Evolutionary conservation across 2,329 filamentous ascomycete genomes (phyloP), one percentile per base, ranked within the genome.

Genomic region (Aspergillus intermedius): DNA sequence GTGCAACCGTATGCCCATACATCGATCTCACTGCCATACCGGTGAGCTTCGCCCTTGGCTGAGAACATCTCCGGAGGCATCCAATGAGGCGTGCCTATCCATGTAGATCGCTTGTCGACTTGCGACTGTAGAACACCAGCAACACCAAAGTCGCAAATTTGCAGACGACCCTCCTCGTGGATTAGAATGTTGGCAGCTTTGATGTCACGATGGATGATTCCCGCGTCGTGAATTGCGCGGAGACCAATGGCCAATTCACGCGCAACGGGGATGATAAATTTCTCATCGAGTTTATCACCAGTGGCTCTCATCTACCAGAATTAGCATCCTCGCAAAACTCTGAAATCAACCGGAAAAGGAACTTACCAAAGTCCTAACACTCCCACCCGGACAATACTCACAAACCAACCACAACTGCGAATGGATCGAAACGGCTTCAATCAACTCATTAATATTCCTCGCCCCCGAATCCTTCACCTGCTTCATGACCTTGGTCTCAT

Each of bases 101-200:
- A 82, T 4, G 82, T 85, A 8, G 77, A 78, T 48, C 82, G 73
- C 64, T 84, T 85, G 48, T 80, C 77, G 48, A 74, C 70, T 49
- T 79, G 74, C 3, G 75, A 78, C 54, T 84, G 79, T 8, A 84
- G 70, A 7, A 82, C 70, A n/a, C 79, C 80, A 32, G 82, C 79
- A 22, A 85, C 80, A 52, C 82, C 82, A 58, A 85, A 85, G 56
- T 85, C 82, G 59, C 82, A 83, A 28, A 85, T 74, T 55, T 84
- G 77, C 2, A 85, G 69, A 30, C 76, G 71, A 5, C 82, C 82
- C 55, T 82, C 77, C 65, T 85, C 81, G 30, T 80, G 77, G 41
- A 85, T 78, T 47, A 84, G 72, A 13, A 85, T 74, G 55, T 85
- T 85, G 47, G 79, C 80, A 60, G 77, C 78, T 65, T 85, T 85